phyloP scores from a whole-genome alignment of 441 rosid genomes.

The Breynia disticha region DNA sequence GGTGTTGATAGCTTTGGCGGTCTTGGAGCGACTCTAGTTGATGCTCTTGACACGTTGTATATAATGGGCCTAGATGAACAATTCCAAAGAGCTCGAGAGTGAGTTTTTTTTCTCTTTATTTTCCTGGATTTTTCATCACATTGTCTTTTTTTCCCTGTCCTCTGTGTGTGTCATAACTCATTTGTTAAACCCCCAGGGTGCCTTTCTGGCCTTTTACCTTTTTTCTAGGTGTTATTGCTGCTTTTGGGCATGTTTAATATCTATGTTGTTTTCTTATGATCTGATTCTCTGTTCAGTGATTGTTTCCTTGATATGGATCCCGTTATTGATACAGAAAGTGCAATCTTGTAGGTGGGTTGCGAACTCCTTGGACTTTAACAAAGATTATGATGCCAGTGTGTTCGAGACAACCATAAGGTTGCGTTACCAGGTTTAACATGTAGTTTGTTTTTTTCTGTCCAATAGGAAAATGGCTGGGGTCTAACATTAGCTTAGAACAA shows the following conservation, averaged over 20 bases:
- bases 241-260: no score
- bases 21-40: constrained; percentile 89
- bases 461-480: no score
- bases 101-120: constrained; percentile 24
- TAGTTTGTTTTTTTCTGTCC: constrained; percentile 19
- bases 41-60: constrained; percentile 81
- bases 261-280: no score
- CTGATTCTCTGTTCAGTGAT: background rate
- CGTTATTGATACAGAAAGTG: no score
- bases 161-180: no score
- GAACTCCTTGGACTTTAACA: constrained; percentile 78
- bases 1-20: constrained; percentile 96
- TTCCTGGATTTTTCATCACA: background rate
- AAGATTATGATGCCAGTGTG: constrained; percentile 86
- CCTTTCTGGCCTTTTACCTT: no score
- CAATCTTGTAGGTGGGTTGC: constrained; percentile 83
- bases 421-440: constrained; percentile 62
- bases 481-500: background rate
- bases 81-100: constrained; percentile 92
- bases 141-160: no score
- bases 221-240: no score
- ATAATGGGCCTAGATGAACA: constrained; percentile 93
- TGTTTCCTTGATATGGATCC: background rate
- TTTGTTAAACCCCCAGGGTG: no score
- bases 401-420: constrained; percentile 99